These are phyloP conservation scores for Cryptosporidium muris DNA, from an alignment of 169 alveolate genomes.

Conservation along the genomic window DNA sequence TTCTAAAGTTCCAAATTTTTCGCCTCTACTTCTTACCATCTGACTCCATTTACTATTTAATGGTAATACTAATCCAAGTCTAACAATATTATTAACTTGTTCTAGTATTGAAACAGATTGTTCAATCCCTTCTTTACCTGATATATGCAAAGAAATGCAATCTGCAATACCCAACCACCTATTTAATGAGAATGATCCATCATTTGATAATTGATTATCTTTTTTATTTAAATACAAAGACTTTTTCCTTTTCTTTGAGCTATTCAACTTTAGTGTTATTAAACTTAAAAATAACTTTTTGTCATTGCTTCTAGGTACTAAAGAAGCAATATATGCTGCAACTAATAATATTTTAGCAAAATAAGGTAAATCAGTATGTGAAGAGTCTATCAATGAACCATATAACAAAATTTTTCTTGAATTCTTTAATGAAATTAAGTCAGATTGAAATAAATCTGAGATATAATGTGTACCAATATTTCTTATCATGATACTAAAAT, in stretches of 20 bases:
- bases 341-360: slow-evolving; percentile 39
- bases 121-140: slow-evolving; percentile 53
- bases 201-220: neutral
- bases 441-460: slow-evolving; percentile 47
- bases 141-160: slow-evolving; percentile 55
- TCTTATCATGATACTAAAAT: slow-evolving; percentile 10
- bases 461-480: slow-evolving; percentile 41
- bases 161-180: slow-evolving; percentile 68
- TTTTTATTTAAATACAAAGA: neutral
- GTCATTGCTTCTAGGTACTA: slow-evolving; percentile 39
- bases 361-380: slow-evolving; percentile 29
- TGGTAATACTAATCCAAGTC: slow-evolving; percentile 44
- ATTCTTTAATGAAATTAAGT: slow-evolving; percentile 5
- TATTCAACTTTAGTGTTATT: slow-evolving; percentile 26
- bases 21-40: slow-evolving; percentile 1
- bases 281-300: slow-evolving; percentile 30
- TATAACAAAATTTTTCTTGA: slow-evolving; percentile 1
- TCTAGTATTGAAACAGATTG: slow-evolving; percentile 37
- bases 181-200: slow-evolving; percentile 30
- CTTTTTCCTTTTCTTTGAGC: slow-evolving; percentile 1
- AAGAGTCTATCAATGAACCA: slow-evolving; percentile 15
- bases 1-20: neutral
- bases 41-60: slow-evolving; percentile 24
- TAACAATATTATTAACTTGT: slow-evolving; percentile 49
- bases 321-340: slow-evolving; percentile 64